These are phyloP conservation scores for Filosporella fistucella DNA, from an alignment of 495 filamentous ascomycete genomes.

Conservation along the genomic window DNA sequence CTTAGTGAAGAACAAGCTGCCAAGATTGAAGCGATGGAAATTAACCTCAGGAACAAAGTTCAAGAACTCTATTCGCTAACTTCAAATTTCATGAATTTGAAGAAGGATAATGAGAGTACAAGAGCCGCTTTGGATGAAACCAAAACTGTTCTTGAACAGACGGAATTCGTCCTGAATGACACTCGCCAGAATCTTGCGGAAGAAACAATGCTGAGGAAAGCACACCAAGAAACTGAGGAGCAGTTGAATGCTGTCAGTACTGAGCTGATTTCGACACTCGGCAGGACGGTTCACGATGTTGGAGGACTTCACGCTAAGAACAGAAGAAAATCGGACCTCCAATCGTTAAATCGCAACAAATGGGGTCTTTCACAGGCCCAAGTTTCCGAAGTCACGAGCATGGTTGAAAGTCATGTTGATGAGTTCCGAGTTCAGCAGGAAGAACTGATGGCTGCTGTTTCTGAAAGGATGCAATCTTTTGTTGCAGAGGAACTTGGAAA, in stretches of 20 bases:
- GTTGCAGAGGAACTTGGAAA: constrained; percentile 66
- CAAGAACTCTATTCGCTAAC: constrained; percentile 86
- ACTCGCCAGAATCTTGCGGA: constrained; percentile 74
- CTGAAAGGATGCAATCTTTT: constrained; percentile 65
- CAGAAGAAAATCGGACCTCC: constrained; percentile 76
- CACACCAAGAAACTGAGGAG: constrained; percentile 81
- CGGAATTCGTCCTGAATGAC: constrained; percentile 71
- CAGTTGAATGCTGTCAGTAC: constrained; percentile 66
- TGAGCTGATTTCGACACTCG: constrained; percentile 70
- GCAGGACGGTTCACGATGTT: constrained; percentile 73
- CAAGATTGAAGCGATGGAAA: constrained; percentile 89
- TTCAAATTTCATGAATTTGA: constrained; percentile 76
- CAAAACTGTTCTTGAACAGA: constrained; percentile 75
- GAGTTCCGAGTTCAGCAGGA: constrained; percentile 67
- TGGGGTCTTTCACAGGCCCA: constrained; percentile 75
- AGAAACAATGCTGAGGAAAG: constrained; percentile 73
- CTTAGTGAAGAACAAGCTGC: constrained; percentile 87
- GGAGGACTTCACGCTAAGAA: constrained; percentile 78
- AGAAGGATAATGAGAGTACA: constrained; percentile 79
- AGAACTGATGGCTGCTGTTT: constrained; percentile 58
- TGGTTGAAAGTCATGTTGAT: constrained; percentile 69
- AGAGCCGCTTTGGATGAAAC: constrained; percentile 69
- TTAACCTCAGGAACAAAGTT: constrained; percentile 81
- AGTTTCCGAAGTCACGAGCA: constrained; percentile 65
- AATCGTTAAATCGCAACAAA: constrained; percentile 65